Evolutionary conservation across 768 basidiomycete species (phyloP), one percentile per base, ranked within the genome.

Genomic region (Nevesoporus exiguus): DNA sequence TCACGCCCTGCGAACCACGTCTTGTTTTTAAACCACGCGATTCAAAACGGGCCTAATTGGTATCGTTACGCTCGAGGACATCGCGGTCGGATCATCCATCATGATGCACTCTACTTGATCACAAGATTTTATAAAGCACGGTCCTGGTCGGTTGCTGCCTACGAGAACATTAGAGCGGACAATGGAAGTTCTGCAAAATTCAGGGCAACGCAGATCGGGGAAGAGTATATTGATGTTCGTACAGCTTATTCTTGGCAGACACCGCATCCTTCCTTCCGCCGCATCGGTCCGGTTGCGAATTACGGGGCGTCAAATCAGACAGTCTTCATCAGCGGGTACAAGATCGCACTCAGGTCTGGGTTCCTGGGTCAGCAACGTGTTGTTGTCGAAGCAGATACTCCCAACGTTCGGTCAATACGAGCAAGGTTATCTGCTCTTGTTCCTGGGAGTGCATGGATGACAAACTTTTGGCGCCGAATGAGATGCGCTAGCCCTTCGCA

Each of bases 111-210:
- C 30, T 50, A 50, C 24, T 17, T 51, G 31, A 44, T 51, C 2
- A 51, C 50, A 6, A 33, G 50, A 1, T 51, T 51, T 9, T 34
- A 51, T n/a, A 51, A 51, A 25, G 41, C 49, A n/a, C 17, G 40
- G 0, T 51, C 49, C 8, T 51, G 50, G 50, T 36, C 42, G 17
- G n/a, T 44, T 1, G 50, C 42, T 15, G 24, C 50, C 3, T 51
- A 44, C 13, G 27, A 44, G 15, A 30, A 44, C 36, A 37, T 6
- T 17, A 37, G 17, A 10, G 36, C 36, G n/a, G 5, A 3, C 17
- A 17, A 17, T n/a, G 36, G 17, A 4, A 8, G 3, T 37, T 10
- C 13, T n/a, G 41, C 42, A 6, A 41, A 43, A 25, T 51, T 51
- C 42, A 51, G 19, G 25, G n/a, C 42, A 5, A 8, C 14, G 14